phyloP scores from a whole-genome alignment of 2,329 filamentous ascomycete genomes.

The Beauveria sp. region DNA sequence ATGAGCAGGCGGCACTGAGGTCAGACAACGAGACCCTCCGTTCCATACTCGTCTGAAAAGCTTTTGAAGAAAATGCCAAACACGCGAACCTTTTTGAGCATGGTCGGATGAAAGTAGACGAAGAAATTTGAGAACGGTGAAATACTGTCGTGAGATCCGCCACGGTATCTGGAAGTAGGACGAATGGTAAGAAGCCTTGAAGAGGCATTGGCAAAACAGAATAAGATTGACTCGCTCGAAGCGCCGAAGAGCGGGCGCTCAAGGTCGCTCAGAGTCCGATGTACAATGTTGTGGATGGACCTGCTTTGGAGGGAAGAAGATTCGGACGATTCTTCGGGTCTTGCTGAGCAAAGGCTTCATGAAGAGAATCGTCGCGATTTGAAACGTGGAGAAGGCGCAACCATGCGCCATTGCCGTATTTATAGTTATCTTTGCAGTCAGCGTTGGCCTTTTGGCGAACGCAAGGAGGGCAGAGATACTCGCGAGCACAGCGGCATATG shows the following conservation, averaged over 20 bases:
- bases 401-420: constrained; percentile 15
- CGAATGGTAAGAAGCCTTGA: neutral
- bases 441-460: constrained; percentile 14
- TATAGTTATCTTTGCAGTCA: constrained; percentile 13
- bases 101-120: neutral
- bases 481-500: constrained; percentile 7
- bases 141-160: neutral
- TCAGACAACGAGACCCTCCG: constrained; percentile 8
- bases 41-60: constrained; percentile 2
- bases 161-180: neutral
- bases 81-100: neutral
- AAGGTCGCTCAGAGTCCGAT: neutral
- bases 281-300: neutral
- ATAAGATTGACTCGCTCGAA: neutral
- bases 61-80: constrained; percentile 6
- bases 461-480: constrained; percentile 9
- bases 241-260: neutral
- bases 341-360: neutral
- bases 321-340: neutral
- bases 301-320: neutral
- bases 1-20: neutral
- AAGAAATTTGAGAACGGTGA: neutral
- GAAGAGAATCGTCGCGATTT: neutral
- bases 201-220: neutral
- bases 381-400: neutral